Percentiles rank a stretch among this genome's conserved stretches.
phyloP scores from a whole-genome alignment of 176 grass and related monocot species.

The Musa itinerans region DNA sequence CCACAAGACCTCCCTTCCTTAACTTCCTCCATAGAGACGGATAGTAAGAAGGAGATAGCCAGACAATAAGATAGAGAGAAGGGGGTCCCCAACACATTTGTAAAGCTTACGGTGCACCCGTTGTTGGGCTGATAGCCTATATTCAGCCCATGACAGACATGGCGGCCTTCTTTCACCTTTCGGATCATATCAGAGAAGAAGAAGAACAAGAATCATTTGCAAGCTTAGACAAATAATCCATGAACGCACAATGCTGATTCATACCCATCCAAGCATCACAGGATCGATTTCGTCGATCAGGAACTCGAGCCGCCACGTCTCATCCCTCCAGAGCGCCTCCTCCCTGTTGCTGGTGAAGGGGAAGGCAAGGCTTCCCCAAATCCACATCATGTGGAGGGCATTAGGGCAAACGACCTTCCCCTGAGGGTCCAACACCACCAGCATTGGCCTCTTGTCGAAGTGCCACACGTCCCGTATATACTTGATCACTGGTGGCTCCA shows the following conservation, averaged over 20 bases:
- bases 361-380: conserved; percentile 39
- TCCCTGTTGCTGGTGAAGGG: conserved; percentile 38
- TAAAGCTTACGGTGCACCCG: no score
- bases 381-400: conserved; percentile 53
- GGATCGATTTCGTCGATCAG: conserved; percentile 40
- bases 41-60: no score
- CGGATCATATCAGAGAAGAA: no score
- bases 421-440: conserved; percentile 41
- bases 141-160: no score
- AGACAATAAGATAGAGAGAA: no score
- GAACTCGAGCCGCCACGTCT: conserved; percentile 40
- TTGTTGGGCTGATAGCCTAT: no score
- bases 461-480: conserved; percentile 27
- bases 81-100: no score
- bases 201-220: no score
- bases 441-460: conserved; percentile 38
- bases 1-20: fast-evolving
- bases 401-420: conserved; percentile 39
- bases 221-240: no score
- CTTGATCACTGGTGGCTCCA: conserved; percentile 24
- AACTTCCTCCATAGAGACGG: no score
- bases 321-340: conserved; percentile 40
- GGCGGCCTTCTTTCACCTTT: conserved; percentile 22
- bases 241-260: background rate
- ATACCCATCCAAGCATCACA: conserved; percentile 23